A percentile compares a stretch with the other conserved stretches of the same genome.
Evolutionary conservation across 495 filamentous ascomycete species (phyloP).

Genomic region (Diplogelasinospora grovesii): DNA sequence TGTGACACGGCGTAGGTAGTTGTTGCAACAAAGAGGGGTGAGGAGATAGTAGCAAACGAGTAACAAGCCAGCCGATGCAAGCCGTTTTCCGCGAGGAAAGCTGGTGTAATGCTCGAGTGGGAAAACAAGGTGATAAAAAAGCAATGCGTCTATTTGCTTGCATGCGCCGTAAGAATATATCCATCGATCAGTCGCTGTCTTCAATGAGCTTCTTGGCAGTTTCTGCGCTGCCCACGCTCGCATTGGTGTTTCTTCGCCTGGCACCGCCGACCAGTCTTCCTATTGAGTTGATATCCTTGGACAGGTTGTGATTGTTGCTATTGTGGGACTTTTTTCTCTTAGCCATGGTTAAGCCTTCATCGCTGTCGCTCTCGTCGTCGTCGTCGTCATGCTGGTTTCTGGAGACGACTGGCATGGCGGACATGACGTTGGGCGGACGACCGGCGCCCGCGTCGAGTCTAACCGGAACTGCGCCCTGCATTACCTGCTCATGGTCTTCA

Average conservation of each 20-base stretch:
- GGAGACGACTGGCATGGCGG: not conserved
- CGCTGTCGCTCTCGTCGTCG: constrained; percentile 50
- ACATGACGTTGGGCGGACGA: constrained; percentile 1
- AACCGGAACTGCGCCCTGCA: constrained; percentile 10
- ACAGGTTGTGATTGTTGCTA: too few species aligned
- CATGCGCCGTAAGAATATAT: not conserved
- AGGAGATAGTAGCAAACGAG: too few species aligned
- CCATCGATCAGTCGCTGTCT: constrained; percentile 21
- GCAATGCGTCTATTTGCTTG: not conserved
- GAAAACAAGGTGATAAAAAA: too few species aligned
- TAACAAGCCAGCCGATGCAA: too few species aligned
- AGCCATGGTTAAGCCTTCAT: constrained; percentile 48
- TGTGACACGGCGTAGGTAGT: too few species aligned
- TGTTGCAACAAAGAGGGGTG: too few species aligned
- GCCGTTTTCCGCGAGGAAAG: too few species aligned
- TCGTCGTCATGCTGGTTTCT: constrained; percentile 39
- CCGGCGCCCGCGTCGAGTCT: constrained; percentile 11
- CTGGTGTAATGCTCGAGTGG: too few species aligned
- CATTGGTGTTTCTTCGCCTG: constrained; percentile 44
- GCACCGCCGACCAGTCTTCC: constrained; percentile 24
- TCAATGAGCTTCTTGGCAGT: constrained; percentile 50
- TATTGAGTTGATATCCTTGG: constrained; percentile 21
- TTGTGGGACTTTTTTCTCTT: constrained; percentile 32
- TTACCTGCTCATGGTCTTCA: constrained; percentile 23
- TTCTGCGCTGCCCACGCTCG: constrained; percentile 47